Evolutionary conservation across 2,329 filamentous ascomycete species (phyloP).

Genomic region (Exophiala viscosa): DNA sequence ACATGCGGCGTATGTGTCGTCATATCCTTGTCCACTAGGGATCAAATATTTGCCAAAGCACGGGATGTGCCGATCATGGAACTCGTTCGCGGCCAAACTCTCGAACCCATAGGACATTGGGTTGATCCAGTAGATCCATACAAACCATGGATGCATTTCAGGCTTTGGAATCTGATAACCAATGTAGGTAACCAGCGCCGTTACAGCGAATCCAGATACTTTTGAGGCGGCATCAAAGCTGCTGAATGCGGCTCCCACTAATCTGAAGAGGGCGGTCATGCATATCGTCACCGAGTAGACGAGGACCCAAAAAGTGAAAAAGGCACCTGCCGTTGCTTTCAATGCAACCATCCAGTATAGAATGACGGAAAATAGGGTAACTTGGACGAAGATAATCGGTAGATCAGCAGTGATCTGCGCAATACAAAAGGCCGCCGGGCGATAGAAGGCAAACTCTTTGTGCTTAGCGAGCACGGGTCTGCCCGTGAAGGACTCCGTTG

Average conservation of each 20-base stretch:
- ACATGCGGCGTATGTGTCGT: conserved; percentile 52
- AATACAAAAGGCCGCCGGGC: conserved; percentile 47
- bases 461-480: conserved; percentile 60
- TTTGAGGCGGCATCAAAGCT: conserved; percentile 61
- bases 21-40: conserved; percentile 35
- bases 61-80: conserved; percentile 35
- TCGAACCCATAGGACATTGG: conserved; percentile 40
- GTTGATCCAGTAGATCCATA: conserved; percentile 48
- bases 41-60: conserved; percentile 37
- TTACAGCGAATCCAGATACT: conserved; percentile 39
- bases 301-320: conserved; percentile 60
- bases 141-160: conserved; percentile 52
- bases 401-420: conserved; percentile 49
- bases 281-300: conserved; percentile 52
- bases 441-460: conserved; percentile 55
- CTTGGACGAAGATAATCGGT: conserved; percentile 57
- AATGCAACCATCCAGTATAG: conserved; percentile 64
- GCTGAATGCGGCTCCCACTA: conserved; percentile 53
- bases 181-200: conserved; percentile 38
- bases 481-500: conserved; percentile 60
- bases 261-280: conserved; percentile 58
- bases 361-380: conserved; percentile 56
- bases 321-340: conserved; percentile 48
- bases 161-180: conserved; percentile 46
- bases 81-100: conserved; percentile 37